Evolutionary conservation across 2,329 filamentous ascomycete species (phyloP).

Genomic region (Microsporum ferrugineum): DNA sequence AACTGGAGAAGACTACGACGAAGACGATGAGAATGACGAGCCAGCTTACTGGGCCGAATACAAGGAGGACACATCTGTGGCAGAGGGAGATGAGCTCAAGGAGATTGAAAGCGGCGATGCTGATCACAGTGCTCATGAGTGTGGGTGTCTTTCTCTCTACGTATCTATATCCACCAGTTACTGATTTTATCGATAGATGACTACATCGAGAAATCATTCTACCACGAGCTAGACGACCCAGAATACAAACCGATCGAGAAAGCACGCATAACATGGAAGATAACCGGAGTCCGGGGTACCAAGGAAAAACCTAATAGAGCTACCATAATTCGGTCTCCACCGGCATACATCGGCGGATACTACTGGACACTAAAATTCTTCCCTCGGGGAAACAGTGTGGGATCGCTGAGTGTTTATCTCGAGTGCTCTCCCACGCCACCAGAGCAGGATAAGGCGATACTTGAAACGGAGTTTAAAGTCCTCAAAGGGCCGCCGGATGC

Average conservation of each 20-base stretch:
- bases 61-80: constrained; percentile 44
- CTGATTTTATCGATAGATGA: constrained; percentile 28
- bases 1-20: constrained; percentile 10
- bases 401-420: constrained; percentile 49
- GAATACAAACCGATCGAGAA: constrained; percentile 44
- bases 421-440: constrained; percentile 46
- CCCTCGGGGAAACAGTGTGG: constrained; percentile 48
- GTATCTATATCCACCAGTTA: not conserved
- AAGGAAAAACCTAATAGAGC: constrained; percentile 48
- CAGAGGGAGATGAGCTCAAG: constrained; percentile 48
- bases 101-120: constrained; percentile 42
- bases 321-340: constrained; percentile 47
- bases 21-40: constrained; percentile 17
- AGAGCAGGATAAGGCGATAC: constrained; percentile 25
- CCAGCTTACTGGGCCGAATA: constrained; percentile 43
- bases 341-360: constrained; percentile 46
- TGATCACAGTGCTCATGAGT: constrained; percentile 45
- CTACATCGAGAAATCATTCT: constrained; percentile 49
- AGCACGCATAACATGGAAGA: constrained; percentile 48
- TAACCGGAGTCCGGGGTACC: constrained; percentile 50
- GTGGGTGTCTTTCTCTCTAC: constrained; percentile 22
- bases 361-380: constrained; percentile 58
- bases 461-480: constrained; percentile 32
- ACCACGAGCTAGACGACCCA: constrained; percentile 45
- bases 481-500: constrained; percentile 29